Conservation (phyloP, 768 basidiomycete genomes). For the Phylloporus scabripes region DNA sequence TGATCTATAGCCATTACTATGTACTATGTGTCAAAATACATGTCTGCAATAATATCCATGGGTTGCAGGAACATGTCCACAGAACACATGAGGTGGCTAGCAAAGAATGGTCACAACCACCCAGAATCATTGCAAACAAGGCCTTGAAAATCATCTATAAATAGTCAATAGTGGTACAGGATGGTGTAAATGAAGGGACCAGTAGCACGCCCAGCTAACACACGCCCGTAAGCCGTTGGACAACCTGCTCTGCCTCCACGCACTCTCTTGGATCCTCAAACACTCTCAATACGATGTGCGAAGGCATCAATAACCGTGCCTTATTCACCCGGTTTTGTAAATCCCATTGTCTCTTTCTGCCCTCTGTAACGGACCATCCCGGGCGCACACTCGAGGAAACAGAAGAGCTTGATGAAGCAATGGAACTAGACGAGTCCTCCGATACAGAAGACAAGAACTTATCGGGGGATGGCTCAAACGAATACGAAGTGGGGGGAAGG, state of each 20-base stretch:
- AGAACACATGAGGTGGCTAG: not conserved
- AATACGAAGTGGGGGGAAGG: constrained; percentile 11
- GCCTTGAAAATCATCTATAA: constrained; percentile 1
- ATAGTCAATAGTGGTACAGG: not conserved
- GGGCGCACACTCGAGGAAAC: constrained; percentile 13
- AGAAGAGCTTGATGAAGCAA: constrained; percentile 18
- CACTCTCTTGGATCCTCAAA: constrained; percentile 70
- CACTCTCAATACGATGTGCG: constrained; percentile 52
- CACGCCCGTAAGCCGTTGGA: constrained; percentile 18
- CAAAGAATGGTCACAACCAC: not conserved
- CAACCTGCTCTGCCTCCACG: constrained; percentile 48
- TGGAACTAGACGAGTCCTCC: constrained; percentile 24
- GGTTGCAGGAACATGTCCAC: not conserved
- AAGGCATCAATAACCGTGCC: constrained; percentile 56
- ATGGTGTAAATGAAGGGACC: not conserved
- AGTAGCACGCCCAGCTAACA: not conserved
- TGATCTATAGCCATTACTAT: too few species aligned
- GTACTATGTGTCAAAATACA: too few species aligned
- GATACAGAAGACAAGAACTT: constrained; percentile 13
- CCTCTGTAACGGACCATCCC: constrained; percentile 36
- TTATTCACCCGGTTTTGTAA: constrained; percentile 61
- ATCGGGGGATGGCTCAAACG: constrained; percentile 12
- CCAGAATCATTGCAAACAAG: not conserved
- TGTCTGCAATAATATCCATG: not conserved
- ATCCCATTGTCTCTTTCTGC: constrained; percentile 50